Evolutionary conservation across 2,329 filamentous ascomycete genomes (phyloP).

Genomic region (Teratosphaeria destructans): DNA sequence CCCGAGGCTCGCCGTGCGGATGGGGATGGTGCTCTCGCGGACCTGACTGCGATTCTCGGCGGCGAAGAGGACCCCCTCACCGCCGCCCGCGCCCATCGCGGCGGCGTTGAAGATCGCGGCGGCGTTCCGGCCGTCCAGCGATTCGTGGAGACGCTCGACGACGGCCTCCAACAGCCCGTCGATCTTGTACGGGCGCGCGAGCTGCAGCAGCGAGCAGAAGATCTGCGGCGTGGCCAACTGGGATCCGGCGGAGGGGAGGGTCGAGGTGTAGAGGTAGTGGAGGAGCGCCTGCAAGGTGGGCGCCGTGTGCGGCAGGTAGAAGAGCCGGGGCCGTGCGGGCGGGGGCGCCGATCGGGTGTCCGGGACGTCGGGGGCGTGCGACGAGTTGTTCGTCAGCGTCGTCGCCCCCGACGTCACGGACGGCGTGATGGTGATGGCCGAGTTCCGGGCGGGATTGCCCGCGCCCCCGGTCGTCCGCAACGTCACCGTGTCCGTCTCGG

Average conservation of each 20-base stretch:
- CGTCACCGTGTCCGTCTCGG: constrained; percentile 61
- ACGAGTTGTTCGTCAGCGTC: constrained; percentile 37
- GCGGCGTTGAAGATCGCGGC: constrained; percentile 97
- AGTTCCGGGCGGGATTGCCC: constrained; percentile 56
- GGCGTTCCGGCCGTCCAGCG: constrained; percentile 86
- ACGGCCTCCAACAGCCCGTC: constrained; percentile 88
- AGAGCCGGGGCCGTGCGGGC: constrained; percentile 62
- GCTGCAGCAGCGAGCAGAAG: constrained; percentile 85
- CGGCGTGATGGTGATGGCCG: constrained; percentile 75
- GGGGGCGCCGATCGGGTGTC: constrained; percentile 45
- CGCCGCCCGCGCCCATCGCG: constrained; percentile 93
- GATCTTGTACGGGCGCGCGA: constrained; percentile 84
- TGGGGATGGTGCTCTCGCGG: constrained; percentile 28
- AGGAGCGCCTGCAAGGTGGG: constrained; percentile 82
- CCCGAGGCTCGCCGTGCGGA: constrained; percentile 40
- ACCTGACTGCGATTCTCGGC: constrained; percentile 20
- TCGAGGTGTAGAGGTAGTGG: constrained; percentile 88
- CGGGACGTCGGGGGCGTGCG: constrained; percentile 30
- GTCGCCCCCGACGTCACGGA: constrained; percentile 41
- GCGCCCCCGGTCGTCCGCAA: constrained; percentile 48
- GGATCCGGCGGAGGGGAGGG: constrained; percentile 65
- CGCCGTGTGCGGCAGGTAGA: constrained; percentile 88
- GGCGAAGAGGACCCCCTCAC: constrained; percentile 65
- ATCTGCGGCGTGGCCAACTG: constrained; percentile 87
- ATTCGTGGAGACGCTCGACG: constrained; percentile 77